Conservation (phyloP, 306 rosid genomes). For the Malus domestica region DNA sequence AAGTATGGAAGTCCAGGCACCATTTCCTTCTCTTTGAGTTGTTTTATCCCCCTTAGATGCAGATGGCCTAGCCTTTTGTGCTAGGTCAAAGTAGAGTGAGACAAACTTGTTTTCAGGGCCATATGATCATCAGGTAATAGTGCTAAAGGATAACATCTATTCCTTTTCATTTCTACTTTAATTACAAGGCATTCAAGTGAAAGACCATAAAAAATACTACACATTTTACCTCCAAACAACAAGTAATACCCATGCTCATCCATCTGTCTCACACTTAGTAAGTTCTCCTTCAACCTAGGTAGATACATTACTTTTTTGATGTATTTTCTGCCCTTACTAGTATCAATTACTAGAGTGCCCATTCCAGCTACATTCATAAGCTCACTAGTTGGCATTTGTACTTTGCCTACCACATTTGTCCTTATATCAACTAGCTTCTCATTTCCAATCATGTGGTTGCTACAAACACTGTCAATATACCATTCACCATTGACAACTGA, state of each 20-base stretch:
- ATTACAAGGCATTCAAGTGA: no score
- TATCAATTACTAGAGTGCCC: no score
- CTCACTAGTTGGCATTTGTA: neutral
- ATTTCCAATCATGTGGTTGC: neutral
- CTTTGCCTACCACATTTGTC: neutral
- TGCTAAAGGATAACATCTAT: no score
- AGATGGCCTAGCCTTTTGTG: no score
- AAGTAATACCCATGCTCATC: neutral
- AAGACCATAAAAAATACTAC: no score
- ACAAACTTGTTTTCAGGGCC: fast-evolving
- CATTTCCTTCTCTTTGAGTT: no score
- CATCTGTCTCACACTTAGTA: neutral
- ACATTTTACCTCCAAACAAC: neutral
- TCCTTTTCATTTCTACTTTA: no score
- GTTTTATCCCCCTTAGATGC: neutral
- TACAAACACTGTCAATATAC: neutral
- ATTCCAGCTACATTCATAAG: neutral
- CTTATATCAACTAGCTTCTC: neutral
- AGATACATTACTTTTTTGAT: neutral
- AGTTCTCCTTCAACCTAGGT: neutral
- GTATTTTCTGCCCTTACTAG: no score
- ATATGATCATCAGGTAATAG: no score
- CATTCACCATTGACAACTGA: no score
- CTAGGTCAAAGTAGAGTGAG: no score
- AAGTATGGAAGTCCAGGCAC: no score